Evolutionary conservation across 495 filamentous ascomycete species (phyloP), one percentile per base, ranked within the genome.

Genomic region (Xylaria sp.): DNA sequence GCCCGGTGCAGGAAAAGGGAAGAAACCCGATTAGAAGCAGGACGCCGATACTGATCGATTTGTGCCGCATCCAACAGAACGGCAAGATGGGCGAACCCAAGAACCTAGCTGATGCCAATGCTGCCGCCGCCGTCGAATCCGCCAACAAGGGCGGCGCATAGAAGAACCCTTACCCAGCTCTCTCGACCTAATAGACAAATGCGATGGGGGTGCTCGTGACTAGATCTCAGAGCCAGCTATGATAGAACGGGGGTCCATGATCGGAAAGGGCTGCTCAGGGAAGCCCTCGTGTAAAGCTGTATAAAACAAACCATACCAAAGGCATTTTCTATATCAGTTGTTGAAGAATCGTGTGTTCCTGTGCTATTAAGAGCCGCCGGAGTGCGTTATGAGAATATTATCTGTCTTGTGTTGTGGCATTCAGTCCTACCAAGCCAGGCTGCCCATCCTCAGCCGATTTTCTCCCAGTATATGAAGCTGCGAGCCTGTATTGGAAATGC

Each of bases 61-160:
- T 72, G 69, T 75, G 37, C 66, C 70, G 65, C 67, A 74, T 68
- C 9, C 69, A 71, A 83, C 80, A 99, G 96, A 92, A 93, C 85
- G 97, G 96, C 86, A 98, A 98, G 89, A 94, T 97, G 86, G 92
- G 94, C 83, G 95, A 97, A 31, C 81, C 86, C 79, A 92, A 91
- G 85, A 89, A 84, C 77, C 81, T 98, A 67, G 90, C 88, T 70
- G 83, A 89, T 40, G 93, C 90, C 81, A 95, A 96, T 80, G 85
- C 87, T 71, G 85, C 84, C 59, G 85, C 90, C 24, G 82, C 88
- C 75, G 87, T 84, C 64, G 85, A 89, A 77, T 44, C 69, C 29
- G 75, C 75, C 71, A 76, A 77, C 52, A 76, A 78, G 35, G 69
- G 76, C 21, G 71, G 73, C 8, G 52, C 77, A 43, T 79, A 76